A percentile compares a stretch with the other conserved stretches of the same genome.
Conservation (phyloP, 108 stramenopile genomes). For the Skeletonema menzelii region DNA sequence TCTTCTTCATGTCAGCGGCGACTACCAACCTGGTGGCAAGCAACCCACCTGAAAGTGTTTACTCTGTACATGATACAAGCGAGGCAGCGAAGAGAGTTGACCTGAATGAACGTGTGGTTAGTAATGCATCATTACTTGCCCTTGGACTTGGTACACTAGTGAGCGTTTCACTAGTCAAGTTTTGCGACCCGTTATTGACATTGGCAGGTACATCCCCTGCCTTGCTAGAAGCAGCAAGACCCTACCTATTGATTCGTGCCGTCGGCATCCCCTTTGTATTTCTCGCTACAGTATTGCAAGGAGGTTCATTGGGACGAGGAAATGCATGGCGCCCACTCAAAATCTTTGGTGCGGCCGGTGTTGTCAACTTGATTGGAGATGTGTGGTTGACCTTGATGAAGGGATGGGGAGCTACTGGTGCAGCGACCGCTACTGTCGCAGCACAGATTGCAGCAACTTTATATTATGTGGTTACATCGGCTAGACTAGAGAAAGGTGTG, state of each 20-base stretch:
- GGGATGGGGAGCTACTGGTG: conserved; percentile 56
- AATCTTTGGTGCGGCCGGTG: conserved; percentile 44
- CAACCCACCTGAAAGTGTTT: conserved; percentile 24
- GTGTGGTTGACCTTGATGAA: conserved; percentile 29
- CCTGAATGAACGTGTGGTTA: conserved; percentile 25
- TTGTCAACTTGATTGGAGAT: conserved; percentile 49
- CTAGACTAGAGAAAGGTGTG: conserved; percentile 28
- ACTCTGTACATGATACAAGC: conserved; percentile 3
- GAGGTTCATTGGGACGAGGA: conserved; percentile 40
- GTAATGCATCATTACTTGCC: conserved; percentile 34
- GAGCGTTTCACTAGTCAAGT: conserved; percentile 16
- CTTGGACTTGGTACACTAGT: conserved; percentile 23
- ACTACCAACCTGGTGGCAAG: conserved; percentile 48
- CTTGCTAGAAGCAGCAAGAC: conserved; percentile 27
- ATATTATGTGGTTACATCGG: conserved; percentile 32
- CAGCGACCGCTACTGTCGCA: conserved; percentile 48
- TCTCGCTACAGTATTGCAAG: conserved; percentile 50
- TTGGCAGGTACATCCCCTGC: conserved; percentile 37
- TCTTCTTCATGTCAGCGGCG: conserved; percentile 42
- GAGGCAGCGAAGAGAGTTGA: conserved; percentile 18
- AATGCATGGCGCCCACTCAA: conserved; percentile 49
- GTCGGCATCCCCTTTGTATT: conserved; percentile 53
- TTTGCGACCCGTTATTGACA: conserved; percentile 31
- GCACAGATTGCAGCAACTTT: conserved; percentile 41
- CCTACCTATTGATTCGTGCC: conserved; percentile 51